Conservation (phyloP, 163 green algal genomes). For the Chloroidium sp. region DNA sequence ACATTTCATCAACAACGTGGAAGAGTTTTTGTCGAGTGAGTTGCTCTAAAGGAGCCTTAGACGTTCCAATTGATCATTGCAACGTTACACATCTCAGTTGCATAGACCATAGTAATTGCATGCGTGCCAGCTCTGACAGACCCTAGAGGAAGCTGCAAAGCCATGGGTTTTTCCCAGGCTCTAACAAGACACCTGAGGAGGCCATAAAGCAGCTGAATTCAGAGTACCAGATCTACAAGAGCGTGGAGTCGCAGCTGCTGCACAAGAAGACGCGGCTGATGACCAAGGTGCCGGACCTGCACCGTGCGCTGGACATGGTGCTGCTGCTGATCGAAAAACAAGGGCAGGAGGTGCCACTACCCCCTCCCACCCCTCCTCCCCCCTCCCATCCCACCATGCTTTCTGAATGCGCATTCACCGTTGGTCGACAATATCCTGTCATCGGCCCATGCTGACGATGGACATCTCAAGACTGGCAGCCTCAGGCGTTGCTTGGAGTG, state of each 20-base stretch:
- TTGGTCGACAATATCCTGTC: too few relatives aligned
- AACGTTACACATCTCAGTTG: too few relatives aligned
- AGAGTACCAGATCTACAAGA: conserved; percentile 51
- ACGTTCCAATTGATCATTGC: too few relatives aligned
- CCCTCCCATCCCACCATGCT: too few relatives aligned
- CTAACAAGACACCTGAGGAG: conserved; percentile 33
- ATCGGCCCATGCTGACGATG: too few relatives aligned
- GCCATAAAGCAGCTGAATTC: conserved; percentile 59
- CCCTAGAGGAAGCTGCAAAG: background rate
- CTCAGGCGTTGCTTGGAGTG: too few relatives aligned
- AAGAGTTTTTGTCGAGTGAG: conserved; percentile 41
- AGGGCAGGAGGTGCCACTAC: conserved; percentile 17
- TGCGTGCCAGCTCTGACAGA: background rate
- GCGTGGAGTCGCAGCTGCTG: conserved; percentile 61
- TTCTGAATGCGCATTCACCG: too few relatives aligned
- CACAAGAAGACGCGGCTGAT: conserved; percentile 51
- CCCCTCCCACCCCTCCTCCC: background rate
- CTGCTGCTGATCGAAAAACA: conserved; percentile 50
- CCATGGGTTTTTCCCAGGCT: too few relatives aligned
- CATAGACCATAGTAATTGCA: background rate
- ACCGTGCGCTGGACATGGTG: conserved; percentile 66
- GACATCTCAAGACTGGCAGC: too few relatives aligned
- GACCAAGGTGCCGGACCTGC: conserved; percentile 73
- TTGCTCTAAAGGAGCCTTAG: too few relatives aligned
- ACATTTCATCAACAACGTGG: conserved; percentile 78